phyloP scores from a whole-genome alignment of 1,139 yeast species.

The Pichia sp. region DNA sequence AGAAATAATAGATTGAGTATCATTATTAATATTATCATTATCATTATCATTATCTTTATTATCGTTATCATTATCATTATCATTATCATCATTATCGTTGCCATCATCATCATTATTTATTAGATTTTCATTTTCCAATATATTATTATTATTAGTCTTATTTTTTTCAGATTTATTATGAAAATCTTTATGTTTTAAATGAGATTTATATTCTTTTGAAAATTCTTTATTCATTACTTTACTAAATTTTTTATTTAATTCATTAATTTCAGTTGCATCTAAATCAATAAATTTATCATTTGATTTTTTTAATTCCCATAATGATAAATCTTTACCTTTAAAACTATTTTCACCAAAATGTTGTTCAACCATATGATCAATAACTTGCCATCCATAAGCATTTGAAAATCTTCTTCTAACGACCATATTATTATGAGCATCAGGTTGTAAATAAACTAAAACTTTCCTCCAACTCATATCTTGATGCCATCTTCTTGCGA shows the following conservation, averaged over 20 bases:
- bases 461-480: constrained; percentile 90
- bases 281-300: constrained; percentile 7
- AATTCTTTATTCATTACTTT: constrained; percentile 15
- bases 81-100: not conserved
- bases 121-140: not conserved
- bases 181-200: not conserved
- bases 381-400: constrained; percentile 95
- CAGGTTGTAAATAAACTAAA: constrained; percentile 76
- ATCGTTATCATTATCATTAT: not conserved
- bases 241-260: constrained; percentile 9
- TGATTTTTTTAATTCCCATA: constrained; percentile 17
- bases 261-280: constrained; percentile 11
- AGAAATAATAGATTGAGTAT: not conserved
- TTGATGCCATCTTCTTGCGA: constrained; percentile 85
- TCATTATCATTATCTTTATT: not conserved
- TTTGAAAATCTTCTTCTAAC: constrained; percentile 87
- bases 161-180: not conserved
- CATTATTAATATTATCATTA: not conserved
- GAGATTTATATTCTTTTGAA: constrained; percentile 7
- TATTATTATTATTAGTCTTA: not conserved
- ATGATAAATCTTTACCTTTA: constrained; percentile 22
- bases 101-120: not conserved
- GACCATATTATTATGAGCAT: constrained; percentile 90
- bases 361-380: constrained; percentile 67
- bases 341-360: constrained; percentile 43